A percentile compares a stretch with the other conserved stretches of the same genome.
phyloP scores from a whole-genome alignment of 2,329 filamentous ascomycete genomes.

The Cytospora leucostoma region DNA sequence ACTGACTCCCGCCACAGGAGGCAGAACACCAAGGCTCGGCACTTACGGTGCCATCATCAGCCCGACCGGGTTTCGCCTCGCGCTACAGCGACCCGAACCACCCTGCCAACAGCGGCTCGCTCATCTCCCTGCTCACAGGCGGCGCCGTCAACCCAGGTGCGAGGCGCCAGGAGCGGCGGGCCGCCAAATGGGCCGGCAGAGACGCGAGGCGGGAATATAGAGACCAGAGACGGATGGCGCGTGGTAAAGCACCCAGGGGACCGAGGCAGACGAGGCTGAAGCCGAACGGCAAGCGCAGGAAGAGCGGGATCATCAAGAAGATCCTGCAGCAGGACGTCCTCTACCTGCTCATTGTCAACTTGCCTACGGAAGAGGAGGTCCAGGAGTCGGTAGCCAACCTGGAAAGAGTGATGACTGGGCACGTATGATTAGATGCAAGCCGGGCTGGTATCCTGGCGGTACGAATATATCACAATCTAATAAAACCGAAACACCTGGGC shows the following conservation, averaged over 20 bases:
- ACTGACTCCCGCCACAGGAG: slow-evolving; percentile 28
- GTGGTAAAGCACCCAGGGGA: slow-evolving; percentile 13
- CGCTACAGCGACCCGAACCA: slow-evolving; percentile 54
- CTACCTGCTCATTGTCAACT: slow-evolving; percentile 53
- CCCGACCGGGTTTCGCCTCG: slow-evolving; percentile 43
- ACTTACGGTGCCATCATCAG: slow-evolving; percentile 38
- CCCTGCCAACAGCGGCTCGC: slow-evolving; percentile 49
- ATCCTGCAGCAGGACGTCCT: slow-evolving; percentile 44
- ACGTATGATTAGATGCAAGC: too few species aligned
- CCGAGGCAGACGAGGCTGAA: background rate
- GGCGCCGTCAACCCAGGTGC: slow-evolving; percentile 40
- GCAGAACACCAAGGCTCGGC: slow-evolving; percentile 44
- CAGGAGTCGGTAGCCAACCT: slow-evolving; percentile 28
- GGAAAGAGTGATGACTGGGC: slow-evolving; percentile 17
- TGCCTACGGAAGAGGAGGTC: slow-evolving; percentile 48
- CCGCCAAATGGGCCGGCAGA: slow-evolving; percentile 13
- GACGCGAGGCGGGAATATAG: slow-evolving; percentile 14
- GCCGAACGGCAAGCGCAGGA: slow-evolving; percentile 17
- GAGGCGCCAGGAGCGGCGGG: slow-evolving; percentile 26
- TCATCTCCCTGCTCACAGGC: slow-evolving; percentile 49
- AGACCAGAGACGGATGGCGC: slow-evolving; percentile 10
- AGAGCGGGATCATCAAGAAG: slow-evolving; percentile 18
- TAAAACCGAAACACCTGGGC: too few species aligned
- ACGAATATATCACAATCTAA: too few species aligned
- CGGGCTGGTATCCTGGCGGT: too few species aligned